A percentile compares a stretch with the other conserved stretches of the same genome.
phyloP scores from a whole-genome alignment of 192 early-diverging fungal species.

The Gryganskiella cystojenkinii region DNA sequence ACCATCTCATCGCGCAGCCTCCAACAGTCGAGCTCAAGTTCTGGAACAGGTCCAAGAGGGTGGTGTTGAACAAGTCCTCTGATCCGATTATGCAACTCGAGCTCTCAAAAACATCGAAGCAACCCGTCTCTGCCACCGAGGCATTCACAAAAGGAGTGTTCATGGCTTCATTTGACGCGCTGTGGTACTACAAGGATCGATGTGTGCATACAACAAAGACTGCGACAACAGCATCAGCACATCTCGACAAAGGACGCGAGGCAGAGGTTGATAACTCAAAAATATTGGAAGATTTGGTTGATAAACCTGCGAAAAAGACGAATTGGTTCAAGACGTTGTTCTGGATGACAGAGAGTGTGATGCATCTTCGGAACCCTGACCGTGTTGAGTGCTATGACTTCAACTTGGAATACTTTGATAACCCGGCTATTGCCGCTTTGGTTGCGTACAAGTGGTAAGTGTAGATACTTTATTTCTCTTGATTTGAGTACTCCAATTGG shows the following conservation, averaged over 20 bases:
- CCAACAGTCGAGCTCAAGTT: not conserved
- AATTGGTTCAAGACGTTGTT: not conserved
- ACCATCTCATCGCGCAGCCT: conserved; percentile 1
- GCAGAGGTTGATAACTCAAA: not conserved
- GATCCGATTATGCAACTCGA: conserved; percentile 34
- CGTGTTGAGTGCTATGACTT: conserved; percentile 11
- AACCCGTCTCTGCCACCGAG: conserved; percentile 10
- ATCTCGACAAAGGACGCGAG: no score
- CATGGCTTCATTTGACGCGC: conserved; percentile 25
- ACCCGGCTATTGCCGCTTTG: conserved; percentile 21
- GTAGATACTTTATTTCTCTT: no score
- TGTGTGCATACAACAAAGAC: no score
- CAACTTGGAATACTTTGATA: conserved; percentile 16
- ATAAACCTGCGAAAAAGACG: no score
- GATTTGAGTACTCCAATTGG: no score
- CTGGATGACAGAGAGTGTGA: not conserved
- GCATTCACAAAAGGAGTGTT: conserved; percentile 15
- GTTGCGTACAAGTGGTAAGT: conserved; percentile 26
- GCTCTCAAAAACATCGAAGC: not conserved
- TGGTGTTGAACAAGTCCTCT: not conserved
- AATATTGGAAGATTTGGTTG: not conserved
- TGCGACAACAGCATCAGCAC: no score
- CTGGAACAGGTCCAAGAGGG: not conserved
- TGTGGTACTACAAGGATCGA: conserved; percentile 24
- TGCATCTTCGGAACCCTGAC: not conserved